Evolutionary conservation across 257 asterid genomes (phyloP), one percentile per base, ranked within the genome.

Genomic region (Lavandula angustifolia): DNA sequence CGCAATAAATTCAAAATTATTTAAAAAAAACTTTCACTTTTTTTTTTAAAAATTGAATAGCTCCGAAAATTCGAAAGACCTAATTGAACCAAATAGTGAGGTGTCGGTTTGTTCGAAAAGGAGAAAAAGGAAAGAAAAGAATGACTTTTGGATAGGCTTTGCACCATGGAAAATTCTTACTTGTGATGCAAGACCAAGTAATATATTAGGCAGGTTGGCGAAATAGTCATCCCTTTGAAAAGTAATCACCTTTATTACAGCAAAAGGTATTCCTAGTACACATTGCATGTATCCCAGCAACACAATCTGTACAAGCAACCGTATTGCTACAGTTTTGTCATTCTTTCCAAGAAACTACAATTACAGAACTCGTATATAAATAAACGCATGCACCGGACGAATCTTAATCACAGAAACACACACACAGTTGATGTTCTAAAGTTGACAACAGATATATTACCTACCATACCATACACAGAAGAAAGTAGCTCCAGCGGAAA

Each of bases 261-360:
- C 33, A 22, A 54, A 54, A 62, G 38, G 67, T 42, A 67, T 73
- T 46, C 73, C 54, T 58, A 40, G 34, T 44, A 22, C 67, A 22
- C 27, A 38, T 54, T 52, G 44, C 65, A 38, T 48, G 10, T 9
- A 35, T 32, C 50, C 27, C 53, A 11, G 47, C 37, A 66, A 73
- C 60, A 60, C 78, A 66, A 44, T n/a, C 43, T 54, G 27, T 12
- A 67, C 64, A 84, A 78, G 95, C 77, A 76, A 87, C 52, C 80
- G 73, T 57, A 67, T 65, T 75, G 79, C 50, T 12, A 44, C 13
- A 3, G 58, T 11, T 52, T 52, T 22, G 2, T 29, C 40, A 4
- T 29, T 52, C 58, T 6, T 34, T 34, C 6, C 5, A 37, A 6
- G 42, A 22, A 22, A 22, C 27, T 4, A 33, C 31, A 55, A 14